Base-by-base conservation (phyloP, 1,284 basidiomycete species). In the Malassezia slooffiae region DNA sequence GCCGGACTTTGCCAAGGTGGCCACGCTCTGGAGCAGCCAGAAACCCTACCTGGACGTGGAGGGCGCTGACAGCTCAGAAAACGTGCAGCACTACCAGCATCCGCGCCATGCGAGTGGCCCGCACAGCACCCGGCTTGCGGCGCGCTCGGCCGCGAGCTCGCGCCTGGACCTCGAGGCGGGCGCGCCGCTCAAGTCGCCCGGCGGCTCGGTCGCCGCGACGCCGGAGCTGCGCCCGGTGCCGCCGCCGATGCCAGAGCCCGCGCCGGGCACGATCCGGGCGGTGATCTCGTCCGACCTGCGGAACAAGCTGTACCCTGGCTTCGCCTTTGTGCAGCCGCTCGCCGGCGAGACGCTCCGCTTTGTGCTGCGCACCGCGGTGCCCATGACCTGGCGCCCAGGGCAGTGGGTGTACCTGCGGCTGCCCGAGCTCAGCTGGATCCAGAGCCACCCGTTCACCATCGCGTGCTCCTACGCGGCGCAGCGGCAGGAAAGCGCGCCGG, bases 361-460 rank as follows among this genome's bases (percentile, higher is more conserved):
- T 16, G 80, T 82, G 1, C 72, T 86, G 29, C 73, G 80, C 31
- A 76, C 81, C 0, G 76, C 80, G 0, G 51, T 55, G 38, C 52
- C 52, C 30, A 52, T 69, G 47, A 52, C 51, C 5, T 88, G 84
- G 83, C 75, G 78, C 4, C 80, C 85, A 0, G 86, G 86, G 4
- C 83, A 85, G 64, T 81, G 83, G 67, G 79, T 87, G 55, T 75
- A 83, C 17, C 75, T 89, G 48, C 79, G 75, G 46, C 73, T 87
- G 5, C 85, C 85, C 1, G 75, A 75, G 16, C 73, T 89, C 10
- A 79, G 80, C 6, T 74, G 73, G 33, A 74, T 81, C 64, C 77
- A 80, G 37, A 78, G 79, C 3, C 85, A 89, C 62, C 86, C 85
- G 1, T 89, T 87, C 70, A 87, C 86, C 1, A 80, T 80, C 48